Evolutionary conservation across 2,329 filamentous ascomycete species (phyloP), one percentile per base, ranked within the genome.

Genomic region (Dryadomyces quercus-mongolicae): DNA sequence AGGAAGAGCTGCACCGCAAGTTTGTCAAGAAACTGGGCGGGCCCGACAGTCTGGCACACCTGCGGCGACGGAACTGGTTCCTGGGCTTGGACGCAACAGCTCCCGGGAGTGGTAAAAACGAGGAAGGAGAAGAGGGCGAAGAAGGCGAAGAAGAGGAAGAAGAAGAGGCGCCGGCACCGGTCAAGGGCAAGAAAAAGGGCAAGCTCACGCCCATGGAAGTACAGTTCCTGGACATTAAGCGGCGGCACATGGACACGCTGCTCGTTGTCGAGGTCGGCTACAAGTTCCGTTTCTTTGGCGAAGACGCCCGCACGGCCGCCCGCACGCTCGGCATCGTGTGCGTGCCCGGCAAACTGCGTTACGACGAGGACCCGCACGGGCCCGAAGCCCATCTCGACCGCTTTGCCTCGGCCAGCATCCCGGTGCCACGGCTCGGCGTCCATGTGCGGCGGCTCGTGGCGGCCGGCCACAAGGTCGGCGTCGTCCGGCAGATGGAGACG

Each of bases 211-310:
- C 93, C 0, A 86, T 98, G 83, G 91, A 97, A 67, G 80, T 86
- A 44, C 93, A 97, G 63, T 86, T 95, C 55, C 76, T 98, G 6
- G 91, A 95, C 18, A 95, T 98, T 68, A 98, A 98, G 71, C 78
- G 83, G 57, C 88, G 92, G 61, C 84, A 97, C 65, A 78, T 89
- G 72, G 93, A 97, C 65, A 93, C 92, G 0, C 63, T 98, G 20
- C 75, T 98, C 53, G 86, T 97, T 13, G 84, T 97, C 52, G 92
- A 98, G 67, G 93, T 97, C 9, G 93, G 93, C 51, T 98, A 98
- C 72, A 98, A 98, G 67, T 98, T 95, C 70, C 84, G 87, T 38
- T 95, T 98, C 72, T 95, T 95, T 65, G 93, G 93, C 12, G 92
- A 97, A 63, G 93, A 98, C 71, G 93, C 93, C 9, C 81, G 90